These are phyloP conservation scores for Phalaenopsis equestris DNA, from an alignment of 106 monocot species.

Conservation along the genomic window DNA sequence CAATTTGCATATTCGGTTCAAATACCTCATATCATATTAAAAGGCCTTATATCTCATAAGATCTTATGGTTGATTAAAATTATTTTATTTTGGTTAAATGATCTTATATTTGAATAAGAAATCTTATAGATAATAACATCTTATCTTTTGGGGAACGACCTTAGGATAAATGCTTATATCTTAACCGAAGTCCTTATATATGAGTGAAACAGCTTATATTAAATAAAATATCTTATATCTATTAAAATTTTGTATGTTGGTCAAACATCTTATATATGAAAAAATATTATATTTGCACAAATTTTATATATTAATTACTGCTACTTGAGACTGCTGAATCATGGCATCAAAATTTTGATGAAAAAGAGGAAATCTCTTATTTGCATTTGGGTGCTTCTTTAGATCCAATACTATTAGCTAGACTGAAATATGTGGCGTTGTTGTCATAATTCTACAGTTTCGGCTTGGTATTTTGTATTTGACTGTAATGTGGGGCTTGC, in stretches of 20 bases:
- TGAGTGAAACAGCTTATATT: background rate
- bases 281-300: too few relatives aligned
- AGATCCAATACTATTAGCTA: too few relatives aligned
- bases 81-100: background rate
- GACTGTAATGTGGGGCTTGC: background rate
- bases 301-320: too few relatives aligned
- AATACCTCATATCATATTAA: too few relatives aligned
- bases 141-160: background rate
- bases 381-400: too few relatives aligned
- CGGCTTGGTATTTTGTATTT: background rate
- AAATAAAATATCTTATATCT: background rate
- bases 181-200: background rate
- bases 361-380: too few relatives aligned
- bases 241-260: background rate
- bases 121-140: background rate
- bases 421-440: too few relatives aligned
- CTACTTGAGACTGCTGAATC: too few relatives aligned
- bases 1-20: too few relatives aligned
- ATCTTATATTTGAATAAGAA: too few relatives aligned
- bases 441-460: too few relatives aligned
- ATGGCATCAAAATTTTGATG: too few relatives aligned
- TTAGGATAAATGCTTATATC: background rate
- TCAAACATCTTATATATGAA: background rate
- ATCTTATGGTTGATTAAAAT: background rate
- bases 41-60: background rate